Percentiles rank a stretch among this genome's conserved stretches.
These are phyloP conservation scores for Aegilops sharonensis DNA, from an alignment of 176 grass and related monocot genomes.

Conservation along the genomic window DNA sequence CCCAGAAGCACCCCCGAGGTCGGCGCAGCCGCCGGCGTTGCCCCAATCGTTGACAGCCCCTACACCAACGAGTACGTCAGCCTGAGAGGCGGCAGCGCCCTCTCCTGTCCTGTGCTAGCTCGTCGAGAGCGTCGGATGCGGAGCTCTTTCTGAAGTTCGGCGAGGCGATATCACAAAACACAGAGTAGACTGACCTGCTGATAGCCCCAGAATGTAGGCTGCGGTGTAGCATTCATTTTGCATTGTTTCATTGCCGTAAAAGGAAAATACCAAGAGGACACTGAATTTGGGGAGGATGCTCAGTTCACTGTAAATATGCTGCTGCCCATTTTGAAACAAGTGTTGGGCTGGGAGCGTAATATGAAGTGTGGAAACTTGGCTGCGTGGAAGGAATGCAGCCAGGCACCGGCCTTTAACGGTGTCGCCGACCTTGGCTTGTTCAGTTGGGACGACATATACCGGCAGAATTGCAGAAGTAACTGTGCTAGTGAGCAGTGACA, in stretches of 20 bases:
- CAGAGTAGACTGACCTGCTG: slow-evolving; percentile 32
- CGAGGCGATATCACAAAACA: slow-evolving; percentile 79
- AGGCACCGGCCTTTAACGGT: not conserved
- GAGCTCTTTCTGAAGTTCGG: slow-evolving; percentile 96
- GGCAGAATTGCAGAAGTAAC: not conserved
- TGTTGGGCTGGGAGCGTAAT: slow-evolving; percentile 20
- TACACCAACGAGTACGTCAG: slow-evolving; percentile 70
- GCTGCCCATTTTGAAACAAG: not conserved
- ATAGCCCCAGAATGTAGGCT: no score
- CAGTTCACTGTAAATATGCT: slow-evolving; percentile 49
- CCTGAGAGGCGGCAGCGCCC: slow-evolving; percentile 38
- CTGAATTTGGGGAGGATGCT: not conserved
- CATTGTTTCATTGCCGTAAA: not conserved
- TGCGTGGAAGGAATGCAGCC: slow-evolving; percentile 1
- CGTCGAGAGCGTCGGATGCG: slow-evolving; percentile 62
- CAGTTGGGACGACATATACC: not conserved
- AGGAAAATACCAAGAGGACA: not conserved
- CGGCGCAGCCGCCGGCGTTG: slow-evolving; percentile 6
- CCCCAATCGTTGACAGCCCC: slow-evolving; percentile 17
- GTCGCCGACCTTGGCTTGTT: not conserved
- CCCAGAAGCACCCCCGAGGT: slow-evolving; percentile 35
- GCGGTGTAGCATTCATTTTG: not conserved
- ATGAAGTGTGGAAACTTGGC: slow-evolving; percentile 26
- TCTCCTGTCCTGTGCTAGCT: slow-evolving; percentile 37
- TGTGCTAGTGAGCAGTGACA: not conserved